Conservation (phyloP, 2,329 filamentous ascomycete genomes). For the Epichloe glyceriae region DNA sequence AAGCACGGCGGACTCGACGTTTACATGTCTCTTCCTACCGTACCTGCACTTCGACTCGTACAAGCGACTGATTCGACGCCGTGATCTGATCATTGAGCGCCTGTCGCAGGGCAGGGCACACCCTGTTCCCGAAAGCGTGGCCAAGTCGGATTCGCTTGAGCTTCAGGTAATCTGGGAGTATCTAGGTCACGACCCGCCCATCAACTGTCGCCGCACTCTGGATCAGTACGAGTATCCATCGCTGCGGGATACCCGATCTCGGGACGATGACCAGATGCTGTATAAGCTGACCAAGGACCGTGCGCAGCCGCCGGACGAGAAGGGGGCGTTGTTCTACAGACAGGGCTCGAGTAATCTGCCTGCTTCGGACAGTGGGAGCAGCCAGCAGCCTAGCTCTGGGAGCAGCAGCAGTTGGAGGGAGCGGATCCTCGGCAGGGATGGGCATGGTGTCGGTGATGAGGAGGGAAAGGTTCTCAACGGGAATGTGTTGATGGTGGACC, state of each 20-base stretch:
- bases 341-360: constrained; percentile 18
- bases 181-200: constrained; percentile 44
- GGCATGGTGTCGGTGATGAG: constrained; percentile 11
- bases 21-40: constrained; percentile 40
- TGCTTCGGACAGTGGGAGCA: constrained; percentile 14
- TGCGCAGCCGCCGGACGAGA: constrained; percentile 10
- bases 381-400: constrained; percentile 13
- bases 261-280: constrained; percentile 55
- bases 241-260: constrained; percentile 43
- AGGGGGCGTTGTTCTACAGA: constrained; percentile 13
- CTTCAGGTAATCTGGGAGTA: constrained; percentile 50
- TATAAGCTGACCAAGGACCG: constrained; percentile 49
- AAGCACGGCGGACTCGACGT: constrained; percentile 16
- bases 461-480: constrained; percentile 34
- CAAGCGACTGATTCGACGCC: constrained; percentile 40
- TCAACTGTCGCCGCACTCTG: constrained; percentile 48
- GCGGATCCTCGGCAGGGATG: constrained; percentile 9
- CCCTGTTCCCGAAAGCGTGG: constrained; percentile 41
- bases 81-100: constrained; percentile 39
- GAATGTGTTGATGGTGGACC: constrained; percentile 54
- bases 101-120: constrained; percentile 39
- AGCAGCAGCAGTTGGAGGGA: constrained; percentile 15
- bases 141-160: constrained; percentile 42
- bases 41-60: constrained; percentile 56
- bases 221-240: constrained; percentile 54